Evolutionary conservation across 306 rosid genomes (phyloP), one percentile per base, ranked within the genome.

Genomic region (Corylus americana): DNA sequence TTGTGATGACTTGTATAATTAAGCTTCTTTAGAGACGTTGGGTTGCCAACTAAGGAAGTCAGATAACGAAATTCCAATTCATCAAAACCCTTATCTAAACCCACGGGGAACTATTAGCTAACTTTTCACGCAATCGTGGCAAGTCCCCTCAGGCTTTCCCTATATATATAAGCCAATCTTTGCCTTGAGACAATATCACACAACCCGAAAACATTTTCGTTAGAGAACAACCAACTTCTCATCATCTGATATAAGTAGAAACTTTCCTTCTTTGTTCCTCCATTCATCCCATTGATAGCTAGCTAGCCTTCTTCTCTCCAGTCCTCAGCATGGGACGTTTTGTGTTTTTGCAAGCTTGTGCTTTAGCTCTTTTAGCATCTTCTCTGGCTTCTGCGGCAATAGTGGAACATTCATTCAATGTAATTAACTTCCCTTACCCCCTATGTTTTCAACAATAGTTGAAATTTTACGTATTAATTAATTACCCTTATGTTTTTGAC

Each of bases 371-470:
- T 31, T 73, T 86, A 27, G 84, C 85, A 66, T 81, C 83, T 13
- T 88, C 88, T 22, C 6, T 79, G 61, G 77, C 81, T 69, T 90
- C 85, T 47, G 94, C 84, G 67, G 83, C 85, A 57, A 69, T 78
- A 18, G 88, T 86, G 48, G 89, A 90, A 83, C 83, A 86, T 66
- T 70, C 85, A 55, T 85, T 89, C 58, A 7, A 74, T 61, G 94
- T 90, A 87, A 79, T 79, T 42, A 42, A 14, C 20, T 55, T 3
- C 18, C 48, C 22, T 53, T 0, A 22, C 13, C 16, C 20, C 10
- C 48, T 53, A 5, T 20, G 20, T 70, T 35, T 35, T 3, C 4
- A 35, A 35, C 4, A 35, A 35, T 29, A 3, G 25, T 22, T 22
- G 25, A 22, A 22, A 22, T 22, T 22, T 22, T 22, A 22, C 25